Percentiles rank a stretch among this genome's conserved stretches.
These are phyloP conservation scores for Ophioceras dolichostomum DNA, from an alignment of 2,329 filamentous ascomycete species.

Conservation along the genomic window DNA sequence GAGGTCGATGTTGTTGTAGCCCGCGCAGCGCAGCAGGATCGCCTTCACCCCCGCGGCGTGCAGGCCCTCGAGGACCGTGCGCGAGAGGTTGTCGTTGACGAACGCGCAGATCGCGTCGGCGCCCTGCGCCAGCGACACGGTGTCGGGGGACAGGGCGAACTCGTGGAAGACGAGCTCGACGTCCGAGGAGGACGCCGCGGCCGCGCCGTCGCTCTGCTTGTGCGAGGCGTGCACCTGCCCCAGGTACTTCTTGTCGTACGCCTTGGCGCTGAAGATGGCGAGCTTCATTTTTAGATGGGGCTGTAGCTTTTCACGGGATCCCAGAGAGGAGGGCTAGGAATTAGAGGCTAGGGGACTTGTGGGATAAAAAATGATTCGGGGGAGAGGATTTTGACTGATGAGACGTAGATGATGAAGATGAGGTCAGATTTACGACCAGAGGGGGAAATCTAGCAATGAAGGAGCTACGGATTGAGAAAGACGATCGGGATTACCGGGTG, in stretches of 20 bases:
- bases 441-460: too few relatives aligned
- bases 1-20: slow-evolving; percentile 57
- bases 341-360: too few relatives aligned
- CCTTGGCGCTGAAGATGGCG: slow-evolving; percentile 52
- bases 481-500: too few relatives aligned
- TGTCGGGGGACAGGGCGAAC: slow-evolving; percentile 42
- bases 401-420: too few relatives aligned
- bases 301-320: too few relatives aligned
- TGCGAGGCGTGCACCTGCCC: slow-evolving; percentile 19
- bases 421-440: too few relatives aligned
- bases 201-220: not conserved
- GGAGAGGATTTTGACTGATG: too few relatives aligned
- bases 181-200: not conserved
- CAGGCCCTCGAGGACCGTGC: slow-evolving; percentile 37
- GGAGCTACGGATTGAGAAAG: too few relatives aligned
- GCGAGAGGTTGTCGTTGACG: slow-evolving; percentile 49
- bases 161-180: slow-evolving; percentile 45
- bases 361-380: too few relatives aligned
- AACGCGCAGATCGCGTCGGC: slow-evolving; percentile 53
- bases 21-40: slow-evolving; percentile 54
- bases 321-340: too few relatives aligned
- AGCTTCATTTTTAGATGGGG: slow-evolving; percentile 47
- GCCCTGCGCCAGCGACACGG: slow-evolving; percentile 37
- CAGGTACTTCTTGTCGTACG: slow-evolving; percentile 48
- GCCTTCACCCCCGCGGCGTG: slow-evolving; percentile 37